Conservation (phyloP, 108 stramenopile genomes). For the Cyclotella kingstonii region DNA sequence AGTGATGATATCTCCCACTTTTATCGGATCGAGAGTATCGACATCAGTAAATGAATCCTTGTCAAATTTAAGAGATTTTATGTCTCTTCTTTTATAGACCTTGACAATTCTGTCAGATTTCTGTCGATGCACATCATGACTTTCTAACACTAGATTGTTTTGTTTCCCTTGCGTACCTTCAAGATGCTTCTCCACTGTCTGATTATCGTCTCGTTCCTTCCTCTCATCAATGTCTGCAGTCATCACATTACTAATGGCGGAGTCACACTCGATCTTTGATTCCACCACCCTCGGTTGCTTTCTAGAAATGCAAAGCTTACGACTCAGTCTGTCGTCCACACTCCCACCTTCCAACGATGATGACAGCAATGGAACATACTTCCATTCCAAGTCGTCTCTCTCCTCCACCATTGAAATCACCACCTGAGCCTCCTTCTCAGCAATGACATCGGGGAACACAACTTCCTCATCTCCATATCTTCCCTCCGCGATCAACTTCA, state of each 20-base stretch:
- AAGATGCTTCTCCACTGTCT: too few relatives aligned
- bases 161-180: too few relatives aligned
- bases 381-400: constrained; percentile 40
- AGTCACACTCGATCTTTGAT: too few relatives aligned
- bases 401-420: constrained; percentile 54
- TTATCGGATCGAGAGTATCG: constrained; percentile 47
- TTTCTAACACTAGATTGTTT: too few relatives aligned
- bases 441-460: constrained; percentile 60
- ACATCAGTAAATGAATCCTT: constrained; percentile 50
- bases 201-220: too few relatives aligned
- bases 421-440: constrained; percentile 55
- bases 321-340: constrained; percentile 33
- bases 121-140: too few relatives aligned
- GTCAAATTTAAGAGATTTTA: constrained; percentile 53
- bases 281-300: constrained; percentile 1
- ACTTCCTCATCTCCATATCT: constrained; percentile 49
- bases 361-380: constrained; percentile 25
- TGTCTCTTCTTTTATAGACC: constrained; percentile 12
- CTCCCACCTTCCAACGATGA: constrained; percentile 13
- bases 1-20: constrained; percentile 54
- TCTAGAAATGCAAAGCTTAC: constrained; percentile 48
- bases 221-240: too few relatives aligned
- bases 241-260: too few relatives aligned
- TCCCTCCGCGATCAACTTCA: constrained; percentile 45
- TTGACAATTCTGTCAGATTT: constrained; percentile 13